Percentiles rank a stretch among this genome's conserved stretches.
phyloP scores from a whole-genome alignment of 2,329 filamentous ascomycete species.

The Colletotrichum theobromicola region DNA sequence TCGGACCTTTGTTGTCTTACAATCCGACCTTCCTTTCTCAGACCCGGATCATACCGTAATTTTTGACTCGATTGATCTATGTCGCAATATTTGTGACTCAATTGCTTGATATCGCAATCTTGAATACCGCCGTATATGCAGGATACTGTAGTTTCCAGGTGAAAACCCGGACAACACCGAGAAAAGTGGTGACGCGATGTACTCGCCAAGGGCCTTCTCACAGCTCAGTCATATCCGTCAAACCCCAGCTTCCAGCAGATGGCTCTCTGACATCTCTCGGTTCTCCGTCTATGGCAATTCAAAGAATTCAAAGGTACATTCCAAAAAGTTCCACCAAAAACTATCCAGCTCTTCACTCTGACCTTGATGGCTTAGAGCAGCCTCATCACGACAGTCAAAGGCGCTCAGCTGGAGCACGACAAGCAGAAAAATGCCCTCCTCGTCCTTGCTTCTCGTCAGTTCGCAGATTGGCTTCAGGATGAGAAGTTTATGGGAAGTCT shows the following conservation, averaged over 20 bases:
- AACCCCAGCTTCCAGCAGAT: background rate
- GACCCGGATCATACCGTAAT: background rate
- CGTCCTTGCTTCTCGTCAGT: conserved; percentile 53
- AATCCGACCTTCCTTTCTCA: background rate
- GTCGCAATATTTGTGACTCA: background rate
- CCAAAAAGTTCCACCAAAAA: background rate
- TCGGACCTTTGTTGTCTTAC: background rate
- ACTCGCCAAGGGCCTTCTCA: background rate
- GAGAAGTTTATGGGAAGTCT: conserved; percentile 39
- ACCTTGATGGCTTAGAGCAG: background rate
- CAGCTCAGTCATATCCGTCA: background rate
- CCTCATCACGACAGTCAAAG: background rate
- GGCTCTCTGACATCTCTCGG: background rate
- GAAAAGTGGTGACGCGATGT: background rate
- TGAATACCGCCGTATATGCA: background rate
- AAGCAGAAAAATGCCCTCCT: conserved; percentile 44
- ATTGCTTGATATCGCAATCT: background rate
- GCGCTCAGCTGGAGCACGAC: background rate
- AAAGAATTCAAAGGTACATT: background rate
- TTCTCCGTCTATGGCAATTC: conserved; percentile 11
- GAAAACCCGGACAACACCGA: background rate
- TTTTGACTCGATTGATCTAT: background rate
- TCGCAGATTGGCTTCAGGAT: conserved; percentile 54
- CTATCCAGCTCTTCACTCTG: background rate
- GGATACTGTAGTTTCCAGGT: background rate